A percentile compares a stretch with the other conserved stretches of the same genome.
Evolutionary conservation across 2,329 filamentous ascomycete species (phyloP).

Genomic region (Exophiala sp.): DNA sequence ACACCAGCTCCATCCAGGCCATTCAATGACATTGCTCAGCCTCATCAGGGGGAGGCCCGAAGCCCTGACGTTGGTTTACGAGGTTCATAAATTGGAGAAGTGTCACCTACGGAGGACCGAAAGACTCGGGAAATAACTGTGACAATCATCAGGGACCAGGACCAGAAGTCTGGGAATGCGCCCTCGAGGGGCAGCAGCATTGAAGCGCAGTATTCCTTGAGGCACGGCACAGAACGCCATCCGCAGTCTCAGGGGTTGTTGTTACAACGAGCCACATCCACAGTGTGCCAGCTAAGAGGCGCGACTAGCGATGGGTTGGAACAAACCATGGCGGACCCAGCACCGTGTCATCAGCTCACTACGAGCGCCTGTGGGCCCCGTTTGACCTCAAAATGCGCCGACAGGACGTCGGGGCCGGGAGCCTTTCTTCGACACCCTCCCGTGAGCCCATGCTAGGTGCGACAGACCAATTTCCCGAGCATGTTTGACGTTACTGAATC

Average conservation of each 20-base stretch:
- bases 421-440: not conserved
- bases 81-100: conserved; percentile 5
- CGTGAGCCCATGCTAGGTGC: too few species aligned
- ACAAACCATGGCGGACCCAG: conserved; percentile 3
- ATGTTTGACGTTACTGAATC: too few species aligned
- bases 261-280: conserved; percentile 7
- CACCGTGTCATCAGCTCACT: not conserved
- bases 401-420: not conserved
- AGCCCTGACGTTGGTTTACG: conserved; percentile 6
- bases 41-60: conserved; percentile 31
- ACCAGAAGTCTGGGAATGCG: conserved; percentile 16
- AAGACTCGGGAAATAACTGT: not conserved
- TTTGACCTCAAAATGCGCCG: not conserved
- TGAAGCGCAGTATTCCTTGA: conserved; percentile 9
- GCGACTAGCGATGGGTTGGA: conserved; percentile 9
- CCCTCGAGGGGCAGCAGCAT: conserved; percentile 19
- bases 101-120: not conserved
- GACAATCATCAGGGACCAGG: conserved; percentile 5
- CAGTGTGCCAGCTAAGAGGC: conserved; percentile 7
- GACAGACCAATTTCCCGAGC: conserved; percentile 22
- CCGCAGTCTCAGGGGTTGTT: conserved; percentile 13
- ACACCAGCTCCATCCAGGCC: conserved; percentile 47
- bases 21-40: conserved; percentile 30
- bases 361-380: conserved; percentile 11
- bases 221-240: conserved; percentile 12